phyloP scores from a whole-genome alignment of 768 basidiomycete species.

The Suillus subaureus region DNA sequence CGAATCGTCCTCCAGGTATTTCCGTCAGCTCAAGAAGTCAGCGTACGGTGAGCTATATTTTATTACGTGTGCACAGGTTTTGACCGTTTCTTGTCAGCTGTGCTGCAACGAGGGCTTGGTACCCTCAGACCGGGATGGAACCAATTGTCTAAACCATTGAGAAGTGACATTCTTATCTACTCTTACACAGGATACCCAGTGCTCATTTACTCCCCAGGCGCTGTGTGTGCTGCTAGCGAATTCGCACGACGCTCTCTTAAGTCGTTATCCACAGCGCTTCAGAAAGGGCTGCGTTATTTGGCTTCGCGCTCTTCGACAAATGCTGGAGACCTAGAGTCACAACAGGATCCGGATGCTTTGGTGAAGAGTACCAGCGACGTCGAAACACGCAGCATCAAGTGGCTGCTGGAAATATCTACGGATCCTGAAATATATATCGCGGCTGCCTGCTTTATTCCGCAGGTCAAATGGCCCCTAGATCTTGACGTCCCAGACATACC shows the following conservation, averaged over 20 bases:
- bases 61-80: background rate
- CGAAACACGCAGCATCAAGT: slow-evolving; percentile 8
- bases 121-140: too few species aligned
- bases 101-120: background rate
- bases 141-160: background rate
- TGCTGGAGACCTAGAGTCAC: background rate
- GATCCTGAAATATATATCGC: background rate
- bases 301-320: background rate
- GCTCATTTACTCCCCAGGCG: background rate
- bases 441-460: background rate
- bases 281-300: background rate
- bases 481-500: background rate
- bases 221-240: background rate
- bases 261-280: background rate
- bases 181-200: background rate
- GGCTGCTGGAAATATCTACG: background rate
- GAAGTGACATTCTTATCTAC: background rate
- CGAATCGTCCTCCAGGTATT: background rate
- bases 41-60: background rate
- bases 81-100: background rate
- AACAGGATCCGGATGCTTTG: too few species aligned
- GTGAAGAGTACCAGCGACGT: background rate
- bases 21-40: background rate
- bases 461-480: background rate
- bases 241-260: background rate